Base-by-base conservation (phyloP, 176 grass and related monocot genomes). In the Avena atlantica region DNA sequence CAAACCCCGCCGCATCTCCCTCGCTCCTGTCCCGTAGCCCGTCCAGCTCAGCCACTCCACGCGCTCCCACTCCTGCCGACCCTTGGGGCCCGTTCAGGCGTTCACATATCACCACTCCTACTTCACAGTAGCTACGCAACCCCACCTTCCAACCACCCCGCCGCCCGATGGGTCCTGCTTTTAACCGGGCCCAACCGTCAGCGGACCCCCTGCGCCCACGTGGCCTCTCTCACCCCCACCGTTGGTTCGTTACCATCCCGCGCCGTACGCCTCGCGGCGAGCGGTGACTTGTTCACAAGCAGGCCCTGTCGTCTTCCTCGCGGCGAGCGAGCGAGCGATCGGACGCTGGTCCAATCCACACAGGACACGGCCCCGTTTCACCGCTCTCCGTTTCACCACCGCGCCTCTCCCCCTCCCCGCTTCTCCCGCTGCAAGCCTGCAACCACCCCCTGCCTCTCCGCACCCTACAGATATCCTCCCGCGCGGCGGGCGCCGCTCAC, bases 31-130 rank as follows among this genome's bases (percentile, higher is more conserved):
- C 6, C 1, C 15, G 52, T 17, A 17, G 5, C 55, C 2, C 31
- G 9, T 79, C 89, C 89, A 90, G 80, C 89, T 90, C 89, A 90
- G 56, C 68, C 78, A 19, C 40, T 44, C 45, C 42, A 74, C 27
- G 51, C 27, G 4, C 81, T 25, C 63, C 27, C 75, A 15, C 76
- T 25, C 20, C 65, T 57, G 34, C 80, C 66, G 84, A 83, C 50
- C 19, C 0, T 3, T 7, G 80, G 85, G 80, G 2, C 89, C 89
- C 56, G 6, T 73, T 25, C 42, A 44, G 31, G 31, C 56, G 6
- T 73, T 42, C 8, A 27, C 60, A 51, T 24, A 19, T 12, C 23
- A 74, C 4, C 2, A 4, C 45, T 19, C 52, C 56, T 36, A 6
- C 61, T 7, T 4, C 20, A 5, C 45, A 2, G 27, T 11, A 11